Percentiles rank a stretch among this genome's conserved stretches.
Evolutionary conservation across 441 rosid species (phyloP).

Genomic region (Lepidium campestre): DNA sequence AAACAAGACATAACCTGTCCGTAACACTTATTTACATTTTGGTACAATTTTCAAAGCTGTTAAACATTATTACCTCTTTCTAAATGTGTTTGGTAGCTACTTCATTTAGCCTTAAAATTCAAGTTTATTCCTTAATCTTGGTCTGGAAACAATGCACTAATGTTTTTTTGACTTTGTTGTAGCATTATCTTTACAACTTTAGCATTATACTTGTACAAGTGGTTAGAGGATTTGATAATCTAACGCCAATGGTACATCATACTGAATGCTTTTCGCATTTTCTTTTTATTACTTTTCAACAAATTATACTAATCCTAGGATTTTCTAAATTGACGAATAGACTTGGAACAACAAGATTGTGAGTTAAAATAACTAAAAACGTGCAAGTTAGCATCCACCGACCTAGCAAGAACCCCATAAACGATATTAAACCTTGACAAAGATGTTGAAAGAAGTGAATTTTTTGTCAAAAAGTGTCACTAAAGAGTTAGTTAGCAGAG

Average conservation of each 20-base stretch:
- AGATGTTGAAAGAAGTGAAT: not conserved
- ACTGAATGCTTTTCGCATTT: not conserved
- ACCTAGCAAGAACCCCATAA: not conserved
- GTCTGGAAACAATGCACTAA: not conserved
- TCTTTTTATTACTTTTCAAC: not conserved
- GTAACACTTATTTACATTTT: slow-evolving; percentile 18
- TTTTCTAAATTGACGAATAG: slow-evolving; percentile 13
- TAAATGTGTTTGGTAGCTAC: not conserved
- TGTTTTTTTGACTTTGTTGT: not conserved
- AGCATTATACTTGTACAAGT: slow-evolving; percentile 8
- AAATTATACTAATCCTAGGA: slow-evolving; percentile 8
- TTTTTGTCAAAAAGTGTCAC: slow-evolving; percentile 20
- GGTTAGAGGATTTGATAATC: not conserved
- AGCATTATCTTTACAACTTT: not conserved
- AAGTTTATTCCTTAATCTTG: slow-evolving; percentile 14
- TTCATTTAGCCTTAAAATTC: slow-evolving; percentile 8
- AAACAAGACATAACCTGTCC: slow-evolving; percentile 15
- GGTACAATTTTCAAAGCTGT: slow-evolving; percentile 10
- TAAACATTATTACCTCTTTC: slow-evolving; percentile 18
- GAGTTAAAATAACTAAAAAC: not conserved
- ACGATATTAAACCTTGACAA: slow-evolving; percentile 7
- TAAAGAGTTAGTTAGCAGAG: not conserved
- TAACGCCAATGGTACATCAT: not conserved
- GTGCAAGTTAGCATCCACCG: slow-evolving; percentile 19
- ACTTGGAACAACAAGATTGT: not conserved